phyloP scores from a whole-genome alignment of 108 stramenopile genomes.

The Hondaea fermentalgiana region DNA sequence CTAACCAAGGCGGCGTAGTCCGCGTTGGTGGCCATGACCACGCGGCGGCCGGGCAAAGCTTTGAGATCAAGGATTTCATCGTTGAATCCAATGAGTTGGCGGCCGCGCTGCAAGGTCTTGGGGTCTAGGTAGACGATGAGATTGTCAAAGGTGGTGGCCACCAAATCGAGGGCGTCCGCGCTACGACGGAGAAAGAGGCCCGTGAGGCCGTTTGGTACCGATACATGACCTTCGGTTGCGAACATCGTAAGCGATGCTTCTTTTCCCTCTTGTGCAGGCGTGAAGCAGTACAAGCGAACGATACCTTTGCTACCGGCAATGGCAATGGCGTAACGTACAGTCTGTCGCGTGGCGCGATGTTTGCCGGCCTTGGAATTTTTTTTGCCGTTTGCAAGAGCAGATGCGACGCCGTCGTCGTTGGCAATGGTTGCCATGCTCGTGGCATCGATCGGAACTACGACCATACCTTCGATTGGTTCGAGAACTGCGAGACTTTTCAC shows the following conservation, averaged over 20 bases:
- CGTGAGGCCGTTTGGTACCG: neutral
- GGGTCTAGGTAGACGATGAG: neutral
- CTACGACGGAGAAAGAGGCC: neutral
- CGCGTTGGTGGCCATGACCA: slow-evolving; percentile 6
- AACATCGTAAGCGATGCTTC: neutral
- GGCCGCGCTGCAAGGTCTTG: neutral
- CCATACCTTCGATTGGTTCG: neutral
- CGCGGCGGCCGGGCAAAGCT: neutral
- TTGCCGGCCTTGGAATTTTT: neutral
- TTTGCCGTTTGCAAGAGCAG: no score
- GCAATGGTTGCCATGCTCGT: neutral
- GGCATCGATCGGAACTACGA: neutral
- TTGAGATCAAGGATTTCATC: neutral
- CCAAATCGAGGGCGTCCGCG: neutral
- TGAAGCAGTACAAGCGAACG: neutral
- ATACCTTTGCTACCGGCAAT: neutral
- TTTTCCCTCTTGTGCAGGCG: neutral
- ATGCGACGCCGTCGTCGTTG: no score
- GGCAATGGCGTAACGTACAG: neutral
- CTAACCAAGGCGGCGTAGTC: neutral
- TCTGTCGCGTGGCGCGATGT: neutral
- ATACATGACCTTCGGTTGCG: neutral
- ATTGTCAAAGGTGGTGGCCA: neutral
- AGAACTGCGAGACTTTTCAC: neutral
- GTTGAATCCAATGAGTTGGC: slow-evolving; percentile 15